phyloP scores from a whole-genome alignment of 192 early-diverging fungal species.

The Hyaloraphidium curvatum region DNA sequence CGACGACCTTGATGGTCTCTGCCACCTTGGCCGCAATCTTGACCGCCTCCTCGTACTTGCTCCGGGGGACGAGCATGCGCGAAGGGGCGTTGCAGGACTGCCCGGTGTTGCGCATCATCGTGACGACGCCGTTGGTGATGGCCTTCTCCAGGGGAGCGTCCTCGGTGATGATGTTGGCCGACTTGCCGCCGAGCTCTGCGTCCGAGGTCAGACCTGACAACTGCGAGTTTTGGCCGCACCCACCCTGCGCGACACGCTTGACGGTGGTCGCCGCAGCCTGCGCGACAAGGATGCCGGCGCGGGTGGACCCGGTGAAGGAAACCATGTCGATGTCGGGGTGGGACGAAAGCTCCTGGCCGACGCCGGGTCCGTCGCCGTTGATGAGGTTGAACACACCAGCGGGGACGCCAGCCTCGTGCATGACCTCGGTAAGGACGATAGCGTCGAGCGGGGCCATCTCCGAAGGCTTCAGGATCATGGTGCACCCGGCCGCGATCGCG shows the following conservation, averaged over 20 bases:
- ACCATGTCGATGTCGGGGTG: slow-evolving; percentile 1
- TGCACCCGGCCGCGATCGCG: slow-evolving; percentile 1
- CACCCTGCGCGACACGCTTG: not conserved
- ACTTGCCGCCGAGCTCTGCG: slow-evolving; percentile 2
- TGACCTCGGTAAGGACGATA: not conserved
- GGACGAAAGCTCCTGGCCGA: not conserved
- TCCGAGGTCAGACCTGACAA: not conserved
- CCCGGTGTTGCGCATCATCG: slow-evolving; percentile 1
- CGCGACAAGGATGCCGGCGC: not conserved
- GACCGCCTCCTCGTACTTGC: not conserved
- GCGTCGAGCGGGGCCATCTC: not conserved
- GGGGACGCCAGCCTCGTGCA: slow-evolving; percentile 2
- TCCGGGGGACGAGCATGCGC: not conserved
- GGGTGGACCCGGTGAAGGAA: not conserved
- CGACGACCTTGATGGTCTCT: not conserved
- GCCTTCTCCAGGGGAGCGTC: slow-evolving; percentile 1
- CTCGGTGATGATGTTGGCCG: slow-evolving; percentile 3
- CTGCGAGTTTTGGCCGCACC: not conserved
- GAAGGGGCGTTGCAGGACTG: slow-evolving; percentile 2
- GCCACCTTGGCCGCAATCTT: slow-evolving; percentile 1
- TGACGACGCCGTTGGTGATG: not conserved
- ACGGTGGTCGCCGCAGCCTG: not conserved
- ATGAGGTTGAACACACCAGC: not conserved
- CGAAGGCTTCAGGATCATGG: slow-evolving; percentile 1
- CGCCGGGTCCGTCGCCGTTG: slow-evolving; percentile 1